Evolutionary conservation across 805 yeast genomes (phyloP).

Genomic region (Nakazawaea anatomiae): DNA sequence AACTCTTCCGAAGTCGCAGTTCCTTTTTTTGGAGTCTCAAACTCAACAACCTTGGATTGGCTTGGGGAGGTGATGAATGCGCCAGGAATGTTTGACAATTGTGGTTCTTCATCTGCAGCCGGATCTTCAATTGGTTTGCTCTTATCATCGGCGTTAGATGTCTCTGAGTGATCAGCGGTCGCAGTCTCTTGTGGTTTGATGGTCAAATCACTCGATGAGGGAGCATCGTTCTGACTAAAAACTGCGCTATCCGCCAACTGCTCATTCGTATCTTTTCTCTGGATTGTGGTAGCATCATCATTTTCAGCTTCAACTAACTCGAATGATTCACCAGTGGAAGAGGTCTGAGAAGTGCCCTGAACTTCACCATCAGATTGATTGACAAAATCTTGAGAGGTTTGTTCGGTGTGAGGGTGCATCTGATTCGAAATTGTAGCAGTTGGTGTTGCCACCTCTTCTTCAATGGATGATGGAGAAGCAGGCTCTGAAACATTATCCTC

Average conservation of each 20-base stretch:
- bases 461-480: conserved; percentile 29
- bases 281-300: conserved; percentile 2
- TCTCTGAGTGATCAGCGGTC: not conserved
- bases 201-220: conserved; percentile 3
- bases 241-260: not conserved
- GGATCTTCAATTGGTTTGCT: conserved; percentile 2
- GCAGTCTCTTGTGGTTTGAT: conserved; percentile 8
- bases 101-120: conserved; percentile 12
- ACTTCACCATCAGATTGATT: not conserved
- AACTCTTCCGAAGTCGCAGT: conserved; percentile 34
- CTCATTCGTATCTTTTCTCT: conserved; percentile 1
- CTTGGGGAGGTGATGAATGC: not conserved
- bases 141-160: not conserved
- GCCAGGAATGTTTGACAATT: conserved; percentile 7
- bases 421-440: conserved; percentile 12
- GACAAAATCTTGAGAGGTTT: not conserved
- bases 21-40: not conserved
- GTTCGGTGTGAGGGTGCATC: not conserved
- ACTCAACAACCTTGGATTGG: not conserved
- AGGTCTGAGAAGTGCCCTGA: not conserved
- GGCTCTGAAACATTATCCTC: conserved; percentile 46
- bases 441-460: conserved; percentile 23
- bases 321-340: conserved; percentile 9
- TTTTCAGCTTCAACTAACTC: conserved; percentile 9
- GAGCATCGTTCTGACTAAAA: not conserved